Evolutionary conservation across 2,329 filamentous ascomycete species (phyloP).

Genomic region (Ophiostoma ips): DNA sequence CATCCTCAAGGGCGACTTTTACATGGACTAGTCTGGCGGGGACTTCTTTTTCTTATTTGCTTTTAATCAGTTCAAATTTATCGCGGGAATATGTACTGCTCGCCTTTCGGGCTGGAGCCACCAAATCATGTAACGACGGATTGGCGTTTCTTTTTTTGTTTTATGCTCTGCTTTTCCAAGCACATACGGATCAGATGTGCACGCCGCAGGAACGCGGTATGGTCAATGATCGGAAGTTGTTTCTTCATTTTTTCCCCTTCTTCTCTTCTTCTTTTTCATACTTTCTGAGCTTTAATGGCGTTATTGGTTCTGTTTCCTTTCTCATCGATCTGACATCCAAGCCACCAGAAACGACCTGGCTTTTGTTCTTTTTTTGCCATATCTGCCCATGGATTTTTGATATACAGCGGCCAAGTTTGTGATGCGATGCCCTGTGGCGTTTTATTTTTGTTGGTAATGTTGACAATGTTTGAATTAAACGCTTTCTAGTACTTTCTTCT

Average conservation of each 20-base stretch:
- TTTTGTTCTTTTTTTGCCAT: background rate
- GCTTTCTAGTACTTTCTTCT: too few species aligned
- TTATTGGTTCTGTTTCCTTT: too few species aligned
- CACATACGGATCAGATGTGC: background rate
- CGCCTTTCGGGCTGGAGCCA: background rate
- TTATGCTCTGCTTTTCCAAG: background rate
- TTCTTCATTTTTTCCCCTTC: too few species aligned
- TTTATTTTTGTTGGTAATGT: too few species aligned
- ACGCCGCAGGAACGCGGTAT: background rate
- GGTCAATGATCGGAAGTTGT: background rate
- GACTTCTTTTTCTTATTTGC: background rate
- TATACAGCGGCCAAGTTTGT: background rate
- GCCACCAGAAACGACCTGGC: background rate
- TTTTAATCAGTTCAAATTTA: background rate
- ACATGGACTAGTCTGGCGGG: conserved; percentile 60
- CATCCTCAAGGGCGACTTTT: conserved; percentile 94
- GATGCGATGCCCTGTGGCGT: too few species aligned
- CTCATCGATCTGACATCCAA: too few species aligned
- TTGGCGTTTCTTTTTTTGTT: background rate
- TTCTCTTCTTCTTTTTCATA: too few species aligned
- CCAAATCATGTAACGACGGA: background rate
- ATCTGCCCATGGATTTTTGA: background rate
- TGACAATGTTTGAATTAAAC: too few species aligned
- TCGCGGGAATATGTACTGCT: background rate
- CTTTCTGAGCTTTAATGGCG: too few species aligned